These are phyloP conservation scores for Pontederia paniculata DNA, from an alignment of 176 grass and related monocot genomes.

Conservation along the genomic window DNA sequence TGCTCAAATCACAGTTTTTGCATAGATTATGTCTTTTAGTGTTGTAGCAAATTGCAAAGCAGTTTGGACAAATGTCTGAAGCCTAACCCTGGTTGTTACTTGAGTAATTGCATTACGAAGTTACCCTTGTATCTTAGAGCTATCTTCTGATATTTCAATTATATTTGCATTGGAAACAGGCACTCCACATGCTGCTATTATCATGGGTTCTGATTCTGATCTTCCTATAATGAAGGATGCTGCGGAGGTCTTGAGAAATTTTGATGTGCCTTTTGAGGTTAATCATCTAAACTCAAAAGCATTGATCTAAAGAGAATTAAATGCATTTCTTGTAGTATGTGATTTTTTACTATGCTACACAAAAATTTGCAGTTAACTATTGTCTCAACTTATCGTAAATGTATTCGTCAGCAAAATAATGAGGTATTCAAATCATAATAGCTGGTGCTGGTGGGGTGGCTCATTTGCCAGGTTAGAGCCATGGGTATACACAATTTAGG, in stretches of 20 bases:
- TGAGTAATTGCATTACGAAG: too few relatives aligned
- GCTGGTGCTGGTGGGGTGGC: constrained; percentile 82
- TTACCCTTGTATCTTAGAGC: too few relatives aligned
- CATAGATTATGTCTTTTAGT: too few relatives aligned
- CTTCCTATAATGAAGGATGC: constrained; percentile 82
- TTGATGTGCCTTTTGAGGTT: constrained; percentile 74
- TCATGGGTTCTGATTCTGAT: constrained; percentile 96
- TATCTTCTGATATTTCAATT: background rate
- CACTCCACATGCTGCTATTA: constrained; percentile 51
- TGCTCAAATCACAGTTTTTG: too few relatives aligned
- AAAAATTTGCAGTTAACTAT: constrained; percentile 54
- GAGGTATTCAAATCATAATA: constrained; percentile 79
- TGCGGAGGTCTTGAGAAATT: constrained; percentile 40
- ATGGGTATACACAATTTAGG: background rate
- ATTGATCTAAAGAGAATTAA: background rate
- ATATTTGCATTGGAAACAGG: constrained; percentile 24
- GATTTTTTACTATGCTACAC: constrained; percentile 7
- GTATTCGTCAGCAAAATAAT: too few relatives aligned
- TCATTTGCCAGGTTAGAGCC: constrained; percentile 68
- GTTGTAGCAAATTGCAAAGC: too few relatives aligned
- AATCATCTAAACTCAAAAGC: constrained; percentile 4
- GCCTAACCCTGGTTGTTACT: too few relatives aligned
- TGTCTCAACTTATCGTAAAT: constrained; percentile 92
- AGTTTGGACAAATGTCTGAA: too few relatives aligned
- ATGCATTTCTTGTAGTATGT: background rate